Conservation (phyloP, 495 filamentous ascomycete species). For the Xylaria flabelliformis region DNA sequence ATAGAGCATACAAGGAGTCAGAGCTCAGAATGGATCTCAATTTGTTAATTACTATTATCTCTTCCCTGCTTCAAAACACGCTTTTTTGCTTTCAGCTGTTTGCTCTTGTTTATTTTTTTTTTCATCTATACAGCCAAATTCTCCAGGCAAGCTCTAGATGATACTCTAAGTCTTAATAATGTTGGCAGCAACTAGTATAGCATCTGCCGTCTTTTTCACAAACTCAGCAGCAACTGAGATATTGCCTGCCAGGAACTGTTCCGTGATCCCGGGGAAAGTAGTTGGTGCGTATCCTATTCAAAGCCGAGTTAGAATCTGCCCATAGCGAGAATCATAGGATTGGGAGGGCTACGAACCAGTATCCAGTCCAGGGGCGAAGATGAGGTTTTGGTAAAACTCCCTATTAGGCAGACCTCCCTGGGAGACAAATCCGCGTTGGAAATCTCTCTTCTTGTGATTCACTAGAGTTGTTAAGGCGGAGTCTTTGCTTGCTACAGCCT, state of each 20-base stretch:
- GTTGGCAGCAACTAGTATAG: constrained; percentile 65
- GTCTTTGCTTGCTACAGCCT: constrained; percentile 70
- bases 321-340: background rate
- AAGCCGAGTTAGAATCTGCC: background rate
- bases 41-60: background rate
- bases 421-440: constrained; percentile 81
- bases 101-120: background rate
- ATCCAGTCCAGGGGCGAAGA: constrained; percentile 73
- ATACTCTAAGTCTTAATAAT: constrained; percentile 42
- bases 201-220: constrained; percentile 72
- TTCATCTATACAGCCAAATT: background rate
- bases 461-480: constrained; percentile 65
- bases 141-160: background rate
- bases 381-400: constrained; percentile 83
- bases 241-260: constrained; percentile 73
- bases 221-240: constrained; percentile 69
- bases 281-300: constrained; percentile 41
- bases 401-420: constrained; percentile 76
- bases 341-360: constrained; percentile 34
- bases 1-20: background rate
- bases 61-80: background rate
- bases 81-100: background rate
- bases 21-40: background rate
- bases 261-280: constrained; percentile 80
- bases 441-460: constrained; percentile 70